phyloP scores from a whole-genome alignment of 1,284 basidiomycete species.

The Irpex rosettiformis region DNA sequence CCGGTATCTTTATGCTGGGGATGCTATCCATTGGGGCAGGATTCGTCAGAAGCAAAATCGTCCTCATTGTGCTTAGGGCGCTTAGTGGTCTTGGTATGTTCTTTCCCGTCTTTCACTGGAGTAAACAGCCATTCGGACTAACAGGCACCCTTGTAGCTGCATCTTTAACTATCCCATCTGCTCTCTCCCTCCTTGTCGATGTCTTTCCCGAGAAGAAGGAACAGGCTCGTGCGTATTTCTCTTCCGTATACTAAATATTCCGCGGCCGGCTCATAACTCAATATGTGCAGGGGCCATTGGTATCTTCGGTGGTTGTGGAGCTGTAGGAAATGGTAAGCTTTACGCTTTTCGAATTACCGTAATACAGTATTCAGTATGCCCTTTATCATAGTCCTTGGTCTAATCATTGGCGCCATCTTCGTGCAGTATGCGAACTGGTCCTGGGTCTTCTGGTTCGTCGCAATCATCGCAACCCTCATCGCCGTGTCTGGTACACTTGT shows the following conservation, averaged over 20 bases:
- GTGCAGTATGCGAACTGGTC: constrained; percentile 38
- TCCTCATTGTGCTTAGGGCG: constrained; percentile 40
- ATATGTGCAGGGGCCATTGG: constrained; percentile 31
- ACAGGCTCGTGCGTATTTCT: constrained; percentile 32
- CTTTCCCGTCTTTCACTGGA: not conserved
- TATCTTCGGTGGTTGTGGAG: constrained; percentile 43
- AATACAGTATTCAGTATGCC: not conserved
- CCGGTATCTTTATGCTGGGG: constrained; percentile 35
- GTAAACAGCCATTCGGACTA: not conserved
- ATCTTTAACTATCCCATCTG: constrained; percentile 45
- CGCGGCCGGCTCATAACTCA: not conserved
- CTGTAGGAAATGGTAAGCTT: constrained; percentile 41
- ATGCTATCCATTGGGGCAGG: constrained; percentile 37
- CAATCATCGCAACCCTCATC: constrained; percentile 35
- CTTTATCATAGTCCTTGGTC: constrained; percentile 32
- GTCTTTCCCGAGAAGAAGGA: constrained; percentile 41
- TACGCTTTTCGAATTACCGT: not conserved
- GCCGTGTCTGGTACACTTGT: constrained; percentile 32
- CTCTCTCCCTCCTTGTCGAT: constrained; percentile 41
- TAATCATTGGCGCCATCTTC: constrained; percentile 42
- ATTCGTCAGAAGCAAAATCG: constrained; percentile 38
- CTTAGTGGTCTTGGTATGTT: constrained; percentile 37
- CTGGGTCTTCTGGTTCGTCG: constrained; percentile 46
- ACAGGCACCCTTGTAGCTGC: constrained; percentile 28
- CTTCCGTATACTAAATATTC: too few species aligned